Conservation (phyloP, 306 rosid species). For the Medicago ruthenica region DNA sequence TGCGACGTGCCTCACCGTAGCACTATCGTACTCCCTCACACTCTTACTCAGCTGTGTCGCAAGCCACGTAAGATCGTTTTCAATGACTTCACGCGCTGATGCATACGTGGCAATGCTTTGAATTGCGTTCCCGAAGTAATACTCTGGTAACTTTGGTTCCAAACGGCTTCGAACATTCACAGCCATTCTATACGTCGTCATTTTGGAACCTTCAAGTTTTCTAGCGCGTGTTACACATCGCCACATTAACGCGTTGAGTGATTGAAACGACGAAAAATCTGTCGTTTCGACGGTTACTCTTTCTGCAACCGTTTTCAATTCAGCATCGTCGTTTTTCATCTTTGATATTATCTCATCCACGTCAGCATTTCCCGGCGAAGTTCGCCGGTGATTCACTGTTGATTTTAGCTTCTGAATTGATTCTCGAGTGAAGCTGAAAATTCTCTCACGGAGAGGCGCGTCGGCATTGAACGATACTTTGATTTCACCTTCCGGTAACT, state of each 20-base stretch:
- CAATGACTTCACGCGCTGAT: constrained; percentile 53
- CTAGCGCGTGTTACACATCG: constrained; percentile 75
- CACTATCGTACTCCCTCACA: constrained; percentile 67
- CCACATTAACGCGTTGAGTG: constrained; percentile 75
- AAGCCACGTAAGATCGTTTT: constrained; percentile 66
- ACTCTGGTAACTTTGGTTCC: constrained; percentile 62
- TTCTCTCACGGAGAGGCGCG: constrained; percentile 60
- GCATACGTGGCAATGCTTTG: constrained; percentile 66
- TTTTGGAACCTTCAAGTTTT: constrained; percentile 52
- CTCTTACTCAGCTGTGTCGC: constrained; percentile 70
- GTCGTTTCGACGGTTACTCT: neutral
- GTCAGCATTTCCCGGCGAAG: neutral
- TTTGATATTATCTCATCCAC: constrained; percentile 61
- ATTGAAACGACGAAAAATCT: constrained; percentile 83
- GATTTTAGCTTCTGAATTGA: constrained; percentile 64
- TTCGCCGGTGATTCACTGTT: constrained; percentile 41
- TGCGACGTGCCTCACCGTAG: constrained; percentile 58
- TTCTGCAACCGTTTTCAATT: constrained; percentile 35
- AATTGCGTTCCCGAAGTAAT: constrained; percentile 91
- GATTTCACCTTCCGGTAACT: constrained; percentile 64
- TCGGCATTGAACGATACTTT: constrained; percentile 56
- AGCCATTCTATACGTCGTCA: constrained; percentile 80
- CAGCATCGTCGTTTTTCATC: constrained; percentile 49
- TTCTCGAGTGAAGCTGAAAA: constrained; percentile 72
- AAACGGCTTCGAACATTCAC: constrained; percentile 77